A percentile compares a stretch with the other conserved stretches of the same genome.
Conservation (phyloP, 2,329 filamentous ascomycete species). For the Ophiostoma sp. region DNA sequence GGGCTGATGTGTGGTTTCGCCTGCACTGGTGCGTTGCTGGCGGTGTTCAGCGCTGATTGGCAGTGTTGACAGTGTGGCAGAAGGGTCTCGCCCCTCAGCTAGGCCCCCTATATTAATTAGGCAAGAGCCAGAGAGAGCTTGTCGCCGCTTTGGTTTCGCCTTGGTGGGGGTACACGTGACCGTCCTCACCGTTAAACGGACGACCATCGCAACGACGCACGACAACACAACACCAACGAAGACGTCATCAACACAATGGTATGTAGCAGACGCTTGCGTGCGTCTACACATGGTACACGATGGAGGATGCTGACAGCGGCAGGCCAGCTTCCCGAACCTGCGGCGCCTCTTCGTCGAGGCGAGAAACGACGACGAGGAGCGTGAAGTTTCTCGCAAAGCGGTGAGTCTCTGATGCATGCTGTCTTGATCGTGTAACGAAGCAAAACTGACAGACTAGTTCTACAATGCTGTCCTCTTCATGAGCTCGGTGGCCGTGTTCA, state of each 20-base stretch:
- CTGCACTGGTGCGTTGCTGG: background rate
- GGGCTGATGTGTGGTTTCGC: conserved; percentile 1
- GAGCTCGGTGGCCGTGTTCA: conserved; percentile 91
- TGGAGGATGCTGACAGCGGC: conserved; percentile 16
- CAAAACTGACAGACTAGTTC: conserved; percentile 54
- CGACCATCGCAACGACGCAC: background rate
- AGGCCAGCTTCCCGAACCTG: conserved; percentile 87
- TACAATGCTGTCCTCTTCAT: conserved; percentile 97
- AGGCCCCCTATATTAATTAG: conserved; percentile 8
- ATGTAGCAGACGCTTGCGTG: background rate
- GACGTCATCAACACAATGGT: conserved; percentile 15
- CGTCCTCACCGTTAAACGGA: conserved; percentile 12
- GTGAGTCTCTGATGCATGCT: conserved; percentile 33
- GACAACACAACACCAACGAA: background rate
- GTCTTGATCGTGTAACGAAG: too few species aligned
- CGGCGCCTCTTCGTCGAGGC: conserved; percentile 93
- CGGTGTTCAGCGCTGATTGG: conserved; percentile 10
- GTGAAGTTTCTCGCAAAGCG: conserved; percentile 86
- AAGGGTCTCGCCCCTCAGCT: conserved; percentile 16
- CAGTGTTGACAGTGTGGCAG: conserved; percentile 15
- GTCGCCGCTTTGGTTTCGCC: conserved; percentile 8
- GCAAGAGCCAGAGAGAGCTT: background rate
- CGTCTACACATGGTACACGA: background rate
- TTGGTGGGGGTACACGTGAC: conserved; percentile 19
- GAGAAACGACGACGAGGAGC: conserved; percentile 85